Conservation (phyloP, 2,329 filamentous ascomycete species). For the Exophiala phaeomuriformis region DNA sequence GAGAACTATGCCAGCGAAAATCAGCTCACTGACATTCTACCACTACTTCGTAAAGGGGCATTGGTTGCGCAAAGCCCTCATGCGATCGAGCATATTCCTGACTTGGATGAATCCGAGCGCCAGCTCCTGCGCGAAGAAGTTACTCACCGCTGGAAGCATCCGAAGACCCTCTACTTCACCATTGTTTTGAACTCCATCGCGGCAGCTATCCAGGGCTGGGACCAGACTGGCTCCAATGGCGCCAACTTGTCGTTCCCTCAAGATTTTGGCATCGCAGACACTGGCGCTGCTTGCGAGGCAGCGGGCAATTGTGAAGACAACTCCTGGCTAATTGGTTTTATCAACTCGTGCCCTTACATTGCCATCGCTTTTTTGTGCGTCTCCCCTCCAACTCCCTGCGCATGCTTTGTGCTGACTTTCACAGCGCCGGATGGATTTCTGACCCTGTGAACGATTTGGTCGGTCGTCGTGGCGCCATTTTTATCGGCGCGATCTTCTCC, state of each 20-base stretch:
- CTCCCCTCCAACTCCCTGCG: conserved; percentile 1
- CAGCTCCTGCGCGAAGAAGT: conserved; percentile 39
- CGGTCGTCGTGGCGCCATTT: conserved; percentile 59
- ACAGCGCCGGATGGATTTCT: conserved; percentile 58
- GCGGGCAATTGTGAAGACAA: conserved; percentile 37
- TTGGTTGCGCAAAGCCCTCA: conserved; percentile 65
- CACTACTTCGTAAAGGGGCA: conserved; percentile 60
- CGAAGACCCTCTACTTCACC: conserved; percentile 44
- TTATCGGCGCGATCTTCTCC: conserved; percentile 56
- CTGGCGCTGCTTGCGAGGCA: conserved; percentile 21
- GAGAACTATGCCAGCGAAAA: conserved; percentile 46
- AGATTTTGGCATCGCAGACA: conserved; percentile 42
- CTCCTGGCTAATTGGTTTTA: conserved; percentile 56
- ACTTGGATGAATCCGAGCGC: conserved; percentile 49
- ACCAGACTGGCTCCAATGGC: conserved; percentile 43
- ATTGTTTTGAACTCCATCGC: conserved; percentile 45
- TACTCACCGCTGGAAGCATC: conserved; percentile 43
- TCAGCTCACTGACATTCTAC: conserved; percentile 51
- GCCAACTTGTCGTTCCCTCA: conserved; percentile 47
- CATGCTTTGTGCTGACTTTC: conserved; percentile 13
- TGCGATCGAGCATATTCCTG: conserved; percentile 55
- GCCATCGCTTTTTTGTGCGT: conserved; percentile 44
- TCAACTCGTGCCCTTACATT: conserved; percentile 55
- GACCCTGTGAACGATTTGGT: conserved; percentile 55
- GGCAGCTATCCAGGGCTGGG: conserved; percentile 47